phyloP scores from a whole-genome alignment of 2,329 filamentous ascomycete genomes.

The Trichoderma breve region DNA sequence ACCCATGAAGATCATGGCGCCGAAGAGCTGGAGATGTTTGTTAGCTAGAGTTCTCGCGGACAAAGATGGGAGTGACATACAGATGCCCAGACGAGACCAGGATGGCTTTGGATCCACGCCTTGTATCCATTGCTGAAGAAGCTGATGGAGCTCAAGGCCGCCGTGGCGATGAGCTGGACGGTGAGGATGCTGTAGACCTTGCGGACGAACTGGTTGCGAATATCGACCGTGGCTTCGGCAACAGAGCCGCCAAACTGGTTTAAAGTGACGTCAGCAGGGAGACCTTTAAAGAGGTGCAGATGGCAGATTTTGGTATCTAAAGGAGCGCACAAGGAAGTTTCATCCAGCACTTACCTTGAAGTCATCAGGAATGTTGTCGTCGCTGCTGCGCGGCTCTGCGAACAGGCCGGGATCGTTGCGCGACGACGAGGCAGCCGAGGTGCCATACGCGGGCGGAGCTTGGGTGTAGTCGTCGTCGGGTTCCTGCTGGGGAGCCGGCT shows the following conservation, averaged over 20 bases:
- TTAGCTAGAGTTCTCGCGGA: slow-evolving; percentile 22
- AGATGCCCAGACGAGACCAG: slow-evolving; percentile 82
- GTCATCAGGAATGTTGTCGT: slow-evolving; percentile 92
- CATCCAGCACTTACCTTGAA: slow-evolving; percentile 68
- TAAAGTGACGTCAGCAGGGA: slow-evolving; percentile 8
- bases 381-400: slow-evolving; percentile 70
- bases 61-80: slow-evolving; percentile 41
- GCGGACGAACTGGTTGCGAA: slow-evolving; percentile 93
- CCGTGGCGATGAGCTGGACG: slow-evolving; percentile 86
- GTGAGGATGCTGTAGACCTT: slow-evolving; percentile 99
- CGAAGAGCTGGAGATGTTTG: slow-evolving; percentile 58
- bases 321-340: neutral
- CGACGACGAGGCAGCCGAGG: slow-evolving; percentile 52
- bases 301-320: neutral
- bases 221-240: slow-evolving; percentile 89
- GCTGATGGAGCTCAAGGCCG: slow-evolving; percentile 74
- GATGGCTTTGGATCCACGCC: slow-evolving; percentile 79
- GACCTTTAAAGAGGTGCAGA: neutral
- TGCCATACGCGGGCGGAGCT: slow-evolving; percentile 75
- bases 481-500: slow-evolving; percentile 79
- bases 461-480: slow-evolving; percentile 78
- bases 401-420: slow-evolving; percentile 58
- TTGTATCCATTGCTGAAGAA: slow-evolving; percentile 83
- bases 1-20: slow-evolving; percentile 78
- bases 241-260: slow-evolving; percentile 84